phyloP scores from a whole-genome alignment of 768 basidiomycete species.

The Serendipita sp. region DNA sequence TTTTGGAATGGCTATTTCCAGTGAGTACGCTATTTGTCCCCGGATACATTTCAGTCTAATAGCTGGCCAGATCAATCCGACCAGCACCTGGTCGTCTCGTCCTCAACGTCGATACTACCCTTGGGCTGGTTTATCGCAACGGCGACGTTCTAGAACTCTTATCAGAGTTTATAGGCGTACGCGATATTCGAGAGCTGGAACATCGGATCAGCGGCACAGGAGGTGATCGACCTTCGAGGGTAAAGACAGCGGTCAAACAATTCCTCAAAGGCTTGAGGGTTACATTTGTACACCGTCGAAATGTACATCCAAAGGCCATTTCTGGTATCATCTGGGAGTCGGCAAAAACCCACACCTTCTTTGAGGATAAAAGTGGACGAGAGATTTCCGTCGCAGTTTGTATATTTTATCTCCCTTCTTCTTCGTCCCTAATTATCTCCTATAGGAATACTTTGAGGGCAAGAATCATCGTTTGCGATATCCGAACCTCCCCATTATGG shows the following conservation, averaged over 20 bases:
- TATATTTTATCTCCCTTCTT: not conserved
- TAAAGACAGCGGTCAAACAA: not conserved
- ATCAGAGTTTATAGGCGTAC: too few species aligned
- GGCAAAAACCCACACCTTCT: not conserved
- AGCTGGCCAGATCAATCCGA: conserved; percentile 7
- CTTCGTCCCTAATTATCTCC: not conserved
- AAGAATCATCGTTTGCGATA: not conserved
- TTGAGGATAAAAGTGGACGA: not conserved
- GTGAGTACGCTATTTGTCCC: not conserved
- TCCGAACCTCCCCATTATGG: not conserved
- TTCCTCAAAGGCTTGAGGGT: not conserved
- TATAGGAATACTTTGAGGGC: not conserved
- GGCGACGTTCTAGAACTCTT: too few species aligned
- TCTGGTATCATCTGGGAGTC: not conserved
- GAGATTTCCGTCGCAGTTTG: not conserved
- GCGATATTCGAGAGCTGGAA: too few species aligned
- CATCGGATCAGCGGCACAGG: too few species aligned
- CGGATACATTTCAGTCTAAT: not conserved
- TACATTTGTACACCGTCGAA: not conserved
- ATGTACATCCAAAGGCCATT: not conserved
- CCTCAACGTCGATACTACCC: not conserved
- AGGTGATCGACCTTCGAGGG: not conserved
- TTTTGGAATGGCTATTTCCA: not conserved
- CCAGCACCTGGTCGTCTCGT: not conserved
- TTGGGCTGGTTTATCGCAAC: not conserved